phyloP scores from a whole-genome alignment of 495 filamentous ascomycete species.

The Geoglossum glabrum region DNA sequence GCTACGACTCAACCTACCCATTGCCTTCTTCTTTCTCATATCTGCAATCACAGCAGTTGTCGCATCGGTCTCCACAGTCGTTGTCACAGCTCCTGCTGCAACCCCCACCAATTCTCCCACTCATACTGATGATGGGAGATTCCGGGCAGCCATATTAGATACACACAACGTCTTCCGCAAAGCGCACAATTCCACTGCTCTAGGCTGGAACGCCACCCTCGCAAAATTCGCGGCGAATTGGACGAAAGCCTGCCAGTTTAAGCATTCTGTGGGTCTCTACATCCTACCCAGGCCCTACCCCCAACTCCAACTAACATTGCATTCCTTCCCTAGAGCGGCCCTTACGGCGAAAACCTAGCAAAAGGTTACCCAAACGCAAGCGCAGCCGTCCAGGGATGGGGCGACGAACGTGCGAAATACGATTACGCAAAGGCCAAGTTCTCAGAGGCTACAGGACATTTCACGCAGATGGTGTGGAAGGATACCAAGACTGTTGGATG shows the following conservation, averaged over 20 bases:
- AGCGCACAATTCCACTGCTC: slow-evolving; percentile 36
- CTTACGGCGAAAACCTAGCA: slow-evolving; percentile 64
- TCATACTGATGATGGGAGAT: slow-evolving; percentile 28
- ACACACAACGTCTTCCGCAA: slow-evolving; percentile 47
- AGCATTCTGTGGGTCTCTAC: slow-evolving; percentile 33
- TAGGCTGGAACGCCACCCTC: slow-evolving; percentile 48
- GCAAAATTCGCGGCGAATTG: slow-evolving; percentile 32
- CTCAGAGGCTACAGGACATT: slow-evolving; percentile 52
- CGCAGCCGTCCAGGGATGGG: slow-evolving; percentile 45
- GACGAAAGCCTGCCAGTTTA: slow-evolving; percentile 34
- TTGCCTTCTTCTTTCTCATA: not conserved
- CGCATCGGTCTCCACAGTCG: not conserved
- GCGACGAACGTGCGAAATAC: slow-evolving; percentile 37
- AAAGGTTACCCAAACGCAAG: slow-evolving; percentile 41
- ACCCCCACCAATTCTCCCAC: not conserved
- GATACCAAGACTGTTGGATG: slow-evolving; percentile 50
- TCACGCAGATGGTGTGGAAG: slow-evolving; percentile 71
- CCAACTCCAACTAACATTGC: not conserved
- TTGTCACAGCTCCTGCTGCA: not conserved
- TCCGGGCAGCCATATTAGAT: slow-evolving; percentile 39
- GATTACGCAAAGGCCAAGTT: slow-evolving; percentile 36
- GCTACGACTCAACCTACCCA: not conserved
- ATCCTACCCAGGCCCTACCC: not conserved
- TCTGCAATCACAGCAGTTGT: not conserved
- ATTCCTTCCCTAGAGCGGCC: slow-evolving; percentile 27